A percentile compares a stretch with the other conserved stretches of the same genome.
Conservation (phyloP, 2,329 filamentous ascomycete genomes). For the Monilinia laxa region DNA sequence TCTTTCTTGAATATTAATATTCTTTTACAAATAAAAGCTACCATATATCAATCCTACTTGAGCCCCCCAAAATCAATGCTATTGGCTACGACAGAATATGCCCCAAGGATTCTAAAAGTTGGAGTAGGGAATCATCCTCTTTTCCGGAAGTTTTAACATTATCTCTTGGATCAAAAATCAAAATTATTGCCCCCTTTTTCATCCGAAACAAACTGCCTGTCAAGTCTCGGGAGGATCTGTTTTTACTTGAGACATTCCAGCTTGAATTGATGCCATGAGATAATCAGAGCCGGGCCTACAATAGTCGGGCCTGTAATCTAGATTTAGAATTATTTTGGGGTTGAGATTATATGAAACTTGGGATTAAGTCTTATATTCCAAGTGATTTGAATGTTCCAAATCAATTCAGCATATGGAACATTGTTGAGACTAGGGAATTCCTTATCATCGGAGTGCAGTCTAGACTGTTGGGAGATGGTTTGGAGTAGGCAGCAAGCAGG, state of each 20-base stretch:
- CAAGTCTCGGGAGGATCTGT: background rate
- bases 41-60: background rate
- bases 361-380: background rate
- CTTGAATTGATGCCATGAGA: background rate
- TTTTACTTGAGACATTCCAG: slow-evolving; percentile 14
- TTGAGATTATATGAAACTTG: background rate
- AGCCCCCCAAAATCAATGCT: background rate
- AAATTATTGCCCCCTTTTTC: background rate
- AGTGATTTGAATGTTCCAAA: background rate
- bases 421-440: background rate
- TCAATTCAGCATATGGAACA: no score
- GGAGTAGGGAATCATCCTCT: background rate
- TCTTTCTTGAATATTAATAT: background rate
- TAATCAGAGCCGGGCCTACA: background rate
- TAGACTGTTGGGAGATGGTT: background rate
- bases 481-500: background rate
- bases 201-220: slow-evolving; percentile 4
- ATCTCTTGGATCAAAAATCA: no score
- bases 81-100: no score
- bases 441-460: background rate
- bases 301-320: background rate
- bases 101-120: background rate
- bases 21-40: background rate
- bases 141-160: background rate
- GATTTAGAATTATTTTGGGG: background rate